Evolutionary conservation across 768 basidiomycete species (phyloP), one percentile per base, ranked within the genome.

Genomic region (Pholiota conissans): DNA sequence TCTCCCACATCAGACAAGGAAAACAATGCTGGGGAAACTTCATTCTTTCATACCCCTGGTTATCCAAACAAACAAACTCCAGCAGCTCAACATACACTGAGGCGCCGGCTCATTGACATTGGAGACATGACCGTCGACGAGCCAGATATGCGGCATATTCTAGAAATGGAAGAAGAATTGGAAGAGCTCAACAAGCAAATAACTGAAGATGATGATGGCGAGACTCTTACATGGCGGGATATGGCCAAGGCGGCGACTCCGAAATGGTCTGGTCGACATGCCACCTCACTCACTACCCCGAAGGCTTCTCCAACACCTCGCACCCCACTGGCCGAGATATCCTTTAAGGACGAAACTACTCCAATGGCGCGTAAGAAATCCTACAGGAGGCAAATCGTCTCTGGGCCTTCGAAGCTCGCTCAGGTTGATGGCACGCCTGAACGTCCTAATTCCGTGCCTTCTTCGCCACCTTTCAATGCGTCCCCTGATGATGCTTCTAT

Each of bases 111-210:
- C 35, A 69, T 82, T 32, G 82, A 83, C 65, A 65, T 84, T 47
- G 82, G 82, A 26, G 82, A 84, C 58, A 69, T 75, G 10, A 80
- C 81, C 0, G 63, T 77, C 26, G 74, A 76, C 48, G 74, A 79
- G 47, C 62, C 69, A 9, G 69, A 69, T 20, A 67, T 71, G 7
- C 63, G 66, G 49, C 65, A 69, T 27, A 60, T 75, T 47, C 64
- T 74, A 18, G 69, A 66, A 11, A 73, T 74, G 45, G 73, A 75
- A 50, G 73, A 72, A 8, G 69, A 71, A n/a, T 55, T 67, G 3
- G 69, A 74, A 32, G 68, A 65, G 30, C 57, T 67, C 16, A 61
- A 59, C 24, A 60, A 58, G 4, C 60, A 60, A 9, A 54, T 67
- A 16, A 52, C 56, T 6, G 69, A 71, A 20, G 72, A 73, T 37